phyloP scores from a whole-genome alignment of 257 asterid genomes.

The Cynanchum wilfordii region DNA sequence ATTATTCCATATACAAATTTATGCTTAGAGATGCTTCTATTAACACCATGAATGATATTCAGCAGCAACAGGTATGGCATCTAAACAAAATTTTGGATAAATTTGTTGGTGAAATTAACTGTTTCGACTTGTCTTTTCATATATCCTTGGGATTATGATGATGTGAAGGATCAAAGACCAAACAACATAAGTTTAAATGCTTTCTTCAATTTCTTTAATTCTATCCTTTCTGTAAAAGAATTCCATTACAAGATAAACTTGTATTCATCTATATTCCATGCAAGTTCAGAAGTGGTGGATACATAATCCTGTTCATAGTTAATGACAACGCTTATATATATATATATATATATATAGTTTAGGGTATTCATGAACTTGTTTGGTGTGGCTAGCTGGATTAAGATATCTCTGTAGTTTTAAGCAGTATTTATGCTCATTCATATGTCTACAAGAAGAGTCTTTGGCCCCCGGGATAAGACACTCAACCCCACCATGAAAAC shows the following conservation, averaged over 20 bases:
- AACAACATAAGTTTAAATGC: background rate
- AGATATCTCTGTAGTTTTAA: conserved; percentile 11
- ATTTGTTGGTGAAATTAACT: background rate
- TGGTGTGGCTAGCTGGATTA: conserved; percentile 4
- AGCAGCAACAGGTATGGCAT: background rate
- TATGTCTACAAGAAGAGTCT: background rate
- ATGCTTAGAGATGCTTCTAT: background rate
- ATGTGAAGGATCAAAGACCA: background rate
- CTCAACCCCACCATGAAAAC: conserved; percentile 22
- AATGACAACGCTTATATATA: background rate
- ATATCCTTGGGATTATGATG: background rate
- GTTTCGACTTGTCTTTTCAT: background rate
- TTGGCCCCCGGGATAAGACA: conserved; percentile 2
- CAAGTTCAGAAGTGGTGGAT: background rate
- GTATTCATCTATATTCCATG: background rate
- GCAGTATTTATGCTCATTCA: background rate
- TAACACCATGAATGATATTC: background rate
- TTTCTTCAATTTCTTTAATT: background rate
- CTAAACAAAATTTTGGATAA: background rate
- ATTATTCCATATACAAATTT: background rate
- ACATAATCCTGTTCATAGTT: background rate
- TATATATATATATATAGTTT: background rate
- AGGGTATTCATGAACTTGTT: background rate
- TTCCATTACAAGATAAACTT: background rate
- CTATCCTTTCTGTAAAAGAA: background rate